These are phyloP conservation scores for Tolypocladium ovalisporum DNA, from an alignment of 2,329 filamentous ascomycete species.

Conservation along the genomic window DNA sequence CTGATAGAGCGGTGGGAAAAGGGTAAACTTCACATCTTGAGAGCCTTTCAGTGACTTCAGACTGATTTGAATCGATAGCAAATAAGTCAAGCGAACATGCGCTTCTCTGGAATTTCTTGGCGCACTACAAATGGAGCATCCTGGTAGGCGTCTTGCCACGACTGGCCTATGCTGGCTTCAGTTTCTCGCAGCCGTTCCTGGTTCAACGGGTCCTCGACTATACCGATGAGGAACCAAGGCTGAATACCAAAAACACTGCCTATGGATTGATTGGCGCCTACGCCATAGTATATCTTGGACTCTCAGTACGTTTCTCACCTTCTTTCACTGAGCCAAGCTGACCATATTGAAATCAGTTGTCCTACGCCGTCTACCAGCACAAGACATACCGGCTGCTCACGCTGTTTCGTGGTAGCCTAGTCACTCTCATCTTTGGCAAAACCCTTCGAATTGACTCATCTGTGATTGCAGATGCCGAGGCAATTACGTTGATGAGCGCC, in stretches of 20 bases:
- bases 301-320: slow-evolving; percentile 18
- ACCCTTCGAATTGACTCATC: slow-evolving; percentile 22
- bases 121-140: slow-evolving; percentile 15
- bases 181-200: slow-evolving; percentile 31
- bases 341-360: slow-evolving; percentile 5
- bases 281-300: slow-evolving; percentile 25
- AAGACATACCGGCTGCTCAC: slow-evolving; percentile 21
- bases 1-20: slow-evolving; percentile 6
- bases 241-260: slow-evolving; percentile 16
- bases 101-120: slow-evolving; percentile 11
- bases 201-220: slow-evolving; percentile 22
- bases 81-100: slow-evolving; percentile 11
- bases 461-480: slow-evolving; percentile 11
- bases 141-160: slow-evolving; percentile 22
- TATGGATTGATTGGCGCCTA: slow-evolving; percentile 28
- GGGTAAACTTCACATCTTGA: neutral
- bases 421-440: slow-evolving; percentile 37
- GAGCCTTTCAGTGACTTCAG: neutral
- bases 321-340: neutral
- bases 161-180: slow-evolving; percentile 24
- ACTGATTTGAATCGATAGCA: slow-evolving; percentile 1
- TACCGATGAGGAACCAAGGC: slow-evolving; percentile 11
- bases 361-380: slow-evolving; percentile 13
- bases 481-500: slow-evolving; percentile 30
- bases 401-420: slow-evolving; percentile 20